Evolutionary conservation across 2,329 filamentous ascomycete species (phyloP).

Genomic region (Exophiala sideris): DNA sequence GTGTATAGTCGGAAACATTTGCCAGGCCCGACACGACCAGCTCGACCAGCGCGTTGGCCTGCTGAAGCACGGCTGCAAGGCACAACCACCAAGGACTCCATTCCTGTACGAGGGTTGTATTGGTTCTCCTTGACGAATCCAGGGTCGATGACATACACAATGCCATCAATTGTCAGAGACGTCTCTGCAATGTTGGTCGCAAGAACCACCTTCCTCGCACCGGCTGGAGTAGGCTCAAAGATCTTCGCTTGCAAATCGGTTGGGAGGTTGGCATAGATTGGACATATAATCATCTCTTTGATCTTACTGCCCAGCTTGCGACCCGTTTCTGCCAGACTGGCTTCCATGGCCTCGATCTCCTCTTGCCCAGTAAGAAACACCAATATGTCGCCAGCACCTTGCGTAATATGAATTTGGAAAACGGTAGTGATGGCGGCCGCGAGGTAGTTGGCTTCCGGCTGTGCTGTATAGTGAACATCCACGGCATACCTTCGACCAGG

Average conservation of each 20-base stretch:
- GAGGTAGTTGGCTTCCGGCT: conserved; percentile 91
- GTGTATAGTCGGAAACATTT: conserved; percentile 94
- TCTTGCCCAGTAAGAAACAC: conserved; percentile 96
- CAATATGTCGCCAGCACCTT: conserved; percentile 80
- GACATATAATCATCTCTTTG: conserved; percentile 82
- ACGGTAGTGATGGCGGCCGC: conserved; percentile 87
- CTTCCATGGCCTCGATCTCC: conserved; percentile 86
- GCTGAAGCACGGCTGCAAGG: conserved; percentile 89
- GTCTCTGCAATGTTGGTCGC: conserved; percentile 98
- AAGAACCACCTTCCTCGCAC: conserved; percentile 83
- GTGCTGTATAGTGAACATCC: conserved; percentile 83
- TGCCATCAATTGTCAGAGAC: conserved; percentile 89
- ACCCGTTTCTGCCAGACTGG: conserved; percentile 78
- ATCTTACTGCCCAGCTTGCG: conserved; percentile 81
- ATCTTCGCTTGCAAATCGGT: conserved; percentile 89
- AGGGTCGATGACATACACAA: conserved; percentile 92
- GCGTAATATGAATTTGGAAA: conserved; percentile 90
- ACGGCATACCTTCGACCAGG: conserved; percentile 86
- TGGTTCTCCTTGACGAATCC: conserved; percentile 95
- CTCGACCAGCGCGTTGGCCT: conserved; percentile 88
- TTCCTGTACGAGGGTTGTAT: conserved; percentile 85
- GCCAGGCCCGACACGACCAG: conserved; percentile 85
- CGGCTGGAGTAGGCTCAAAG: conserved; percentile 85
- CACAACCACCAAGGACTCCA: conserved; percentile 87
- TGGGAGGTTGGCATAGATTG: conserved; percentile 90